Conservation (phyloP, 805 yeast species). For the Danielia reshetovae region DNA sequence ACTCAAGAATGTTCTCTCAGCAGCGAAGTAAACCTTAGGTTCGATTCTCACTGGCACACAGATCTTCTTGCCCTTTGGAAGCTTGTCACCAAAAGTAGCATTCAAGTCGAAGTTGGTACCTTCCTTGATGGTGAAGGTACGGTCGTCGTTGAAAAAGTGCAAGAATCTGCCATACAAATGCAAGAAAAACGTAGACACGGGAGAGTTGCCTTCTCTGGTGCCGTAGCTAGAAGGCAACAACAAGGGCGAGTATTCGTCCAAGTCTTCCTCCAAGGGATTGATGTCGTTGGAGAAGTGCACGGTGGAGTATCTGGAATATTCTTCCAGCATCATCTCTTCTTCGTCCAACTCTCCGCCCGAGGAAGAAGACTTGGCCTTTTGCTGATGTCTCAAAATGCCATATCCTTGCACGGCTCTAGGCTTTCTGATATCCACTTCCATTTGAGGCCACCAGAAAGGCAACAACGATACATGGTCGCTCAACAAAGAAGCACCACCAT, state of each 20-base stretch:
- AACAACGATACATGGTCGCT: conserved; percentile 79
- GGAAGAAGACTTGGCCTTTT: conserved; percentile 27
- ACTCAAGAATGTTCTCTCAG: conserved; percentile 89
- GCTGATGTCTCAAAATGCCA: conserved; percentile 56
- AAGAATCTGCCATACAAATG: conserved; percentile 34
- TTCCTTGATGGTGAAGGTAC: conserved; percentile 41
- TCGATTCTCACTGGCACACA: conserved; percentile 95
- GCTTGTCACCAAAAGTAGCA: conserved; percentile 45
- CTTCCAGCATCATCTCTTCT: conserved; percentile 56
- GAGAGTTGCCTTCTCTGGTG: conserved; percentile 22
- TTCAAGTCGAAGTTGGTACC: conserved; percentile 45
- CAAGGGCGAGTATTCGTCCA: conserved; percentile 43
- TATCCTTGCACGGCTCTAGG: conserved; percentile 60
- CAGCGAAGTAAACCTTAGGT: conserved; percentile 98
- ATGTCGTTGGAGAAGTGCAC: conserved; percentile 44
- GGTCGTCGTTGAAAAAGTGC: conserved; percentile 41
- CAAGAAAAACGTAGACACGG: conserved; percentile 31
- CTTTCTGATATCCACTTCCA: conserved; percentile 92
- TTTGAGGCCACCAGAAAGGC: conserved; percentile 98
- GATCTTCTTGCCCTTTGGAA: conserved; percentile 87
- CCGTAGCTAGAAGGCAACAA: conserved; percentile 36
- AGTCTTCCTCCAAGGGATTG: conserved; percentile 48
- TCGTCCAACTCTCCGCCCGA: conserved; percentile 63
- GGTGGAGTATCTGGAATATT: conserved; percentile 26
- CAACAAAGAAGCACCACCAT: conserved; percentile 89